These are phyloP conservation scores for Collariella sp. DNA, from an alignment of 495 filamentous ascomycete species.

Conservation along the genomic window DNA sequence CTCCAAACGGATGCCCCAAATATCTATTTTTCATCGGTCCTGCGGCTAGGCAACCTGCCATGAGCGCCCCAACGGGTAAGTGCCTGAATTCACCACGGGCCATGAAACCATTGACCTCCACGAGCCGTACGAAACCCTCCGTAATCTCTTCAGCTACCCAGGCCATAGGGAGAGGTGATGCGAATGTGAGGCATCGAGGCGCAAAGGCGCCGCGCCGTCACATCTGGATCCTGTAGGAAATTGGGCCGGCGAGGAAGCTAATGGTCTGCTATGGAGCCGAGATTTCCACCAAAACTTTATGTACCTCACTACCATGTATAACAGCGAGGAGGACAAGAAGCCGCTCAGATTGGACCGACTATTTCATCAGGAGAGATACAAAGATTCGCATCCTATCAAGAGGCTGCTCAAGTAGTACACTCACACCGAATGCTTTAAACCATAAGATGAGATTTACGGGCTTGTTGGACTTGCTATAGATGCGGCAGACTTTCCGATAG, in stretches of 20 bases:
- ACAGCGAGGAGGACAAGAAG: background rate
- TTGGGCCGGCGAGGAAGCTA: conserved; percentile 1
- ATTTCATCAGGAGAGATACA: background rate
- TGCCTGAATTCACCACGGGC: too few species aligned
- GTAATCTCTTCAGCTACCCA: too few species aligned
- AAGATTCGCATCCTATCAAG: conserved; percentile 2
- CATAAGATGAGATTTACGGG: conserved; percentile 11
- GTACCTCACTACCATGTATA: background rate
- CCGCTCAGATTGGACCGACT: background rate
- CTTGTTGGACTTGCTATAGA: conserved; percentile 9
- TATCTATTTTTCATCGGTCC: too few species aligned
- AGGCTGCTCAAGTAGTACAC: background rate
- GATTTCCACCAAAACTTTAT: background rate
- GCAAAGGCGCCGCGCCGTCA: too few species aligned
- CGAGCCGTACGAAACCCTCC: too few species aligned
- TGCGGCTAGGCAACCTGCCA: too few species aligned
- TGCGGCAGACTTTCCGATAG: conserved; percentile 6
- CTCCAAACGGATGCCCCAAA: too few species aligned
- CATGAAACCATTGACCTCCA: too few species aligned
- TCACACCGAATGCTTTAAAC: background rate
- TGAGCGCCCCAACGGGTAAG: too few species aligned
- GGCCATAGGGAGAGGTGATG: too few species aligned
- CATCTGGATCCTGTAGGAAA: conserved; percentile 8
- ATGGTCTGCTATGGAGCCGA: background rate
- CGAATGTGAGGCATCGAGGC: too few species aligned